Evolutionary conservation across 352 stramenopile genomes (phyloP).

Genomic region (Globisporangium apiculatum): DNA sequence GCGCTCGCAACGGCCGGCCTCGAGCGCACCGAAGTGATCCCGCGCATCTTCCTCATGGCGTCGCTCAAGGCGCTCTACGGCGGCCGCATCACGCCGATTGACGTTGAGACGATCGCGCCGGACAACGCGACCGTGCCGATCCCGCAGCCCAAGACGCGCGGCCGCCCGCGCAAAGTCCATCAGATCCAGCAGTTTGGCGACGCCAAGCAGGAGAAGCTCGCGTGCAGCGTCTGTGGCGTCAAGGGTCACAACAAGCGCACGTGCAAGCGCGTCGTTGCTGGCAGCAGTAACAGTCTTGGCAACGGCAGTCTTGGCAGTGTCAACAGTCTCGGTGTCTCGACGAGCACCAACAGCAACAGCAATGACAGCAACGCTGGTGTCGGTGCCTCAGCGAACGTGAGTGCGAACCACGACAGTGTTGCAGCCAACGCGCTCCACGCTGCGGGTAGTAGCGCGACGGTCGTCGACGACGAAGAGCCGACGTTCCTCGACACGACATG

Average conservation of each 20-base stretch:
- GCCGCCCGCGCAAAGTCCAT: slow-evolving; percentile 67
- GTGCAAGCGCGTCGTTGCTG: slow-evolving; percentile 42
- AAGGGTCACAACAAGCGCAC: slow-evolving; percentile 84
- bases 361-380: too few species aligned
- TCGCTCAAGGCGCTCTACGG: slow-evolving; percentile 68
- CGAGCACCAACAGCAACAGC: background rate
- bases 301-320: background rate
- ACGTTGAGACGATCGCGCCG: slow-evolving; percentile 57
- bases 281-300: background rate
- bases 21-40: slow-evolving; percentile 63
- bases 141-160: slow-evolving; percentile 44
- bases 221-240: slow-evolving; percentile 71
- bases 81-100: slow-evolving; percentile 70
- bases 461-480: slow-evolving; percentile 12
- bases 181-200: slow-evolving; percentile 75
- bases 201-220: slow-evolving; percentile 62
- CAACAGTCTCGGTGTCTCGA: background rate
- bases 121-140: slow-evolving; percentile 55
- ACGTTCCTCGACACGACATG: slow-evolving; percentile 16
- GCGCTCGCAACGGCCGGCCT: slow-evolving; percentile 56
- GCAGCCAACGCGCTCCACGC: slow-evolving; percentile 4
- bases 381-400: too few species aligned
- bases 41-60: slow-evolving; percentile 74
- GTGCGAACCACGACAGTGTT: slow-evolving; percentile 5
- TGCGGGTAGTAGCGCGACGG: background rate